These are phyloP conservation scores for Polyporus arcularius DNA, from an alignment of 768 basidiomycete genomes.

Conservation along the genomic window DNA sequence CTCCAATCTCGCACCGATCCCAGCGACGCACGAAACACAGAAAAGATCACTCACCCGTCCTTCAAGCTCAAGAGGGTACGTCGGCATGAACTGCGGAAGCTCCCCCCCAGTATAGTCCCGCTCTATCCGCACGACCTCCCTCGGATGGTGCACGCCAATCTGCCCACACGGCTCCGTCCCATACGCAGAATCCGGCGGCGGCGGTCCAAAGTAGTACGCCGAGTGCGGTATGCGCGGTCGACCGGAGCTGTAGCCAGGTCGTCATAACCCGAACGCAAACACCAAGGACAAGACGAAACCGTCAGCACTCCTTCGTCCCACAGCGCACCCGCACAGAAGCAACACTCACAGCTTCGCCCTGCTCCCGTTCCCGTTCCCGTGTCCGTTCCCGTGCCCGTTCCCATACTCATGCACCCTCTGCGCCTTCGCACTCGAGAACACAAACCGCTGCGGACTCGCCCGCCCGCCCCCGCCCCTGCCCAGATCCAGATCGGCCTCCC, in stretches of 20 bases:
- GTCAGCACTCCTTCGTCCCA: not conserved
- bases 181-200: conserved; percentile 73
- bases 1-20: not conserved
- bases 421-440: conserved; percentile 14
- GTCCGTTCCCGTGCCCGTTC: too few relatives aligned
- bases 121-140: conserved; percentile 90
- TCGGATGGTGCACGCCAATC: conserved; percentile 86
- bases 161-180: conserved; percentile 81
- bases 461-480: not conserved
- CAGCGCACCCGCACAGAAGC: not conserved
- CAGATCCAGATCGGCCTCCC: not conserved
- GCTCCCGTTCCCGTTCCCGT: not conserved
- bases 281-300: not conserved
- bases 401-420: conserved; percentile 19
- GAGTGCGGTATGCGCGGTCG: conserved; percentile 69
- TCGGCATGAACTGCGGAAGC: conserved; percentile 83
- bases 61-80: conserved; percentile 91
- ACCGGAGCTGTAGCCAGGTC: conserved; percentile 8
- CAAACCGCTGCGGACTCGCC: conserved; percentile 18
- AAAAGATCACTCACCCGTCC: conserved; percentile 66
- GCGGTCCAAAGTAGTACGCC: conserved; percentile 83
- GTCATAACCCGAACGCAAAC: not conserved
- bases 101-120: conserved; percentile 92
- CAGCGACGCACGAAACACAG: not conserved
- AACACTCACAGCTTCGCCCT: conserved; percentile 18